Evolutionary conservation across 1,139 yeast genomes (phyloP).

Genomic region (Taphrina sp.): DNA sequence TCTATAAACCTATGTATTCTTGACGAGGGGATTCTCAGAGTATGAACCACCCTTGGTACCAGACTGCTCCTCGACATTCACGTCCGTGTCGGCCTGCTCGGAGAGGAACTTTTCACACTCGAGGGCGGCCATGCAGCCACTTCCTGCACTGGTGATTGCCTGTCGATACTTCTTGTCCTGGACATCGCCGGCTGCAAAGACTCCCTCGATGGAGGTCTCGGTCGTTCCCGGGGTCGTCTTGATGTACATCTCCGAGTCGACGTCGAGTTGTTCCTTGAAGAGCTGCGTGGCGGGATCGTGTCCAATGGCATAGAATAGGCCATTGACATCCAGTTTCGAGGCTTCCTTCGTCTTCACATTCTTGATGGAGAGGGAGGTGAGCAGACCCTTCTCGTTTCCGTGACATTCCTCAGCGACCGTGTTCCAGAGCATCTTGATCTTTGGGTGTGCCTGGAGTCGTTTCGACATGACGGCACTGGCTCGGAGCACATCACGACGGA

Average conservation of each 20-base stretch:
- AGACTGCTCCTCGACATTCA: slow-evolving; percentile 14
- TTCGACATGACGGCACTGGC: slow-evolving; percentile 96
- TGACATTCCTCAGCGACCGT: slow-evolving; percentile 82
- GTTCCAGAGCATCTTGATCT: slow-evolving; percentile 86
- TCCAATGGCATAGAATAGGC: slow-evolving; percentile 96
- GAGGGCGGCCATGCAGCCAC: slow-evolving; percentile 99
- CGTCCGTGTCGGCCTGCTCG: slow-evolving; percentile 54
- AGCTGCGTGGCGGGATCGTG: slow-evolving; percentile 92
- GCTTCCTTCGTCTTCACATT: slow-evolving; percentile 71
- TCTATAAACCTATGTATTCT: slow-evolving; percentile 23
- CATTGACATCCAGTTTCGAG: slow-evolving; percentile 72
- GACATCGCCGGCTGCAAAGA: slow-evolving; percentile 98
- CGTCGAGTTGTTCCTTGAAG: slow-evolving; percentile 71
- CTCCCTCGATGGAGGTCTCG: slow-evolving; percentile 81
- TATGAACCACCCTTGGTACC: slow-evolving; percentile 20
- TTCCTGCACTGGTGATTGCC: slow-evolving; percentile 98
- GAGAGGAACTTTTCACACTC: slow-evolving; percentile 85
- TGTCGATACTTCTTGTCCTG: slow-evolving; percentile 97
- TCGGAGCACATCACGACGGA: slow-evolving; percentile 88
- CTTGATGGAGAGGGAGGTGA: slow-evolving; percentile 59
- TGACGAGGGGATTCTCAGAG: slow-evolving; percentile 26
- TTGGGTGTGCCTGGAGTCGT: slow-evolving; percentile 77
- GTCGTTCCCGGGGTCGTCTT: slow-evolving; percentile 86
- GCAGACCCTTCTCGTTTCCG: slow-evolving; percentile 54
- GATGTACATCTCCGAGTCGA: slow-evolving; percentile 85